These are phyloP conservation scores for Xylaria polymorpha DNA, from an alignment of 2,329 filamentous ascomycete species.

Conservation along the genomic window DNA sequence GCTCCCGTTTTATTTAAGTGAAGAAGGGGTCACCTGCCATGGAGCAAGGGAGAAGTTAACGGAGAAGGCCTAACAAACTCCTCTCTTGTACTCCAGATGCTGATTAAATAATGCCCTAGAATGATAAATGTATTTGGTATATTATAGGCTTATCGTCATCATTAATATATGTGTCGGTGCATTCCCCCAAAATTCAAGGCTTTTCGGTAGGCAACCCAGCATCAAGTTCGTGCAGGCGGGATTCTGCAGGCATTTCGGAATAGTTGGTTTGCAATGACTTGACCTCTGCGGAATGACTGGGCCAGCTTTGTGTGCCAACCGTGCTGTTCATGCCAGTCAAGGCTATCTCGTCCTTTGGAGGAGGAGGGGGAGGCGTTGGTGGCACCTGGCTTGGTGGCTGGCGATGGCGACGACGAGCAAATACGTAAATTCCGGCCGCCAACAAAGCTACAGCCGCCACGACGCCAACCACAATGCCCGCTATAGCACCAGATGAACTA, in stretches of 20 bases:
- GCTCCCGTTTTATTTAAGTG: neutral
- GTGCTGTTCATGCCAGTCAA: neutral
- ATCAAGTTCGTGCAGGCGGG: constrained; percentile 25
- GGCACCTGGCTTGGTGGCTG: neutral
- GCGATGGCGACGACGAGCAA: constrained; percentile 33
- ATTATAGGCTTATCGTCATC: neutral
- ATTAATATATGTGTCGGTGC: neutral
- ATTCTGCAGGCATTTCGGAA: constrained; percentile 22
- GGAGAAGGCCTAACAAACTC: neutral
- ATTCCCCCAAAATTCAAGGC: constrained; percentile 2
- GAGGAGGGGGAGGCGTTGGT: constrained; percentile 2
- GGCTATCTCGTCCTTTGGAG: constrained; percentile 19
- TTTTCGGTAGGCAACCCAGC: constrained; percentile 17
- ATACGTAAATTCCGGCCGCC: constrained; percentile 25
- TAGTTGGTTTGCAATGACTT: neutral
- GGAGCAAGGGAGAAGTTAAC: neutral
- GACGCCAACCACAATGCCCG: constrained; percentile 39
- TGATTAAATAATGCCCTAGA: neutral
- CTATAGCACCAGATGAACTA: constrained; percentile 36
- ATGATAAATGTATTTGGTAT: too few relatives aligned
- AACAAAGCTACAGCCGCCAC: constrained; percentile 28
- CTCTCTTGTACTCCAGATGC: neutral
- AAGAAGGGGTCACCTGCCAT: neutral
- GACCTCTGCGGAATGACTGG: neutral
- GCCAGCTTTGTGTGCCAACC: neutral